phyloP scores from a whole-genome alignment of 1,284 basidiomycete species.

The Phellopilus nigrolimitatus region DNA sequence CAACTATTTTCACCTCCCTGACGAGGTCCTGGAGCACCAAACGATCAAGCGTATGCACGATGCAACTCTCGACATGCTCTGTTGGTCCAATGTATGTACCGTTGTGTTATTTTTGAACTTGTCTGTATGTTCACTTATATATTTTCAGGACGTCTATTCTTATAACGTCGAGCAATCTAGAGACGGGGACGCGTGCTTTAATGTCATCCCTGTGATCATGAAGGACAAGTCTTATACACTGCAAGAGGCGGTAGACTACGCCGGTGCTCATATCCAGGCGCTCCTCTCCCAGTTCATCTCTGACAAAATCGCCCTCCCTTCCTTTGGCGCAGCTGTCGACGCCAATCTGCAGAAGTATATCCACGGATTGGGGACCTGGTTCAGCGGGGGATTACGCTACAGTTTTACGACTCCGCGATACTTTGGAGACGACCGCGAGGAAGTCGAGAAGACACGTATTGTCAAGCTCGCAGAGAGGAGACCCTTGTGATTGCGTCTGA shows the following conservation, averaged over 20 bases:
- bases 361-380: conserved; percentile 44
- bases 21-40: conserved; percentile 51
- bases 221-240: conserved; percentile 43
- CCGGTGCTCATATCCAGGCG: conserved; percentile 47
- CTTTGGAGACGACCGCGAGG: conserved; percentile 43
- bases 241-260: conserved; percentile 55
- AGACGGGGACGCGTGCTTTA: conserved; percentile 55
- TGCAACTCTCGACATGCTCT: conserved; percentile 58
- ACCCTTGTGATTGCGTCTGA: too few species aligned
- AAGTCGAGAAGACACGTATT: conserved; percentile 21
- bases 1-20: conserved; percentile 55
- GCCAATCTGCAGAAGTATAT: conserved; percentile 44
- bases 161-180: conserved; percentile 64
- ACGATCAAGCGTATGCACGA: conserved; percentile 50
- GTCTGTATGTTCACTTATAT: background rate
- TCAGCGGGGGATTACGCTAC: conserved; percentile 47
- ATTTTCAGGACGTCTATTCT: conserved; percentile 58
- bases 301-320: conserved; percentile 30
- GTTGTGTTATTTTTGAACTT: background rate
- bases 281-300: conserved; percentile 45
- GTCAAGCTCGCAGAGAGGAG: too few species aligned
- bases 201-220: conserved; percentile 65
- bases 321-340: conserved; percentile 1
- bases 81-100: conserved; percentile 59
- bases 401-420: conserved; percentile 56